Percentiles rank a stretch among this genome's conserved stretches.
Conservation (phyloP, 768 basidiomycete species). For the Lactifluus piperatus region DNA sequence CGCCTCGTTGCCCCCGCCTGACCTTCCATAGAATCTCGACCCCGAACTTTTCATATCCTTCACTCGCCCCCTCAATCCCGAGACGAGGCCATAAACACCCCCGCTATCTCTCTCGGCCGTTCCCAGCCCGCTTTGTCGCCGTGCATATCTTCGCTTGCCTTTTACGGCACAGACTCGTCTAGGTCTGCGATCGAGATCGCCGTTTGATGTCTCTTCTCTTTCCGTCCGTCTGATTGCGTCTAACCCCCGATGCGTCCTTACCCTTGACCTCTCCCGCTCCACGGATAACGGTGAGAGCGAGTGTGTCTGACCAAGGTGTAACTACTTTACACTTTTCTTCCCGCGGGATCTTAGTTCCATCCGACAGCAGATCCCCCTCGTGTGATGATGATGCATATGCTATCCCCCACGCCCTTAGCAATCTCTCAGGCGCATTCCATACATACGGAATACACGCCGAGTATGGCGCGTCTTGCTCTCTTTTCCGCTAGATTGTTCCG, state of each 20-base stretch:
- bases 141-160: slow-evolving; percentile 12
- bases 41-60: slow-evolving; percentile 14
- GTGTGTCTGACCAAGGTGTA: too few relatives aligned
- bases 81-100: neutral
- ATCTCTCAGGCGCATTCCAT: neutral
- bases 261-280: slow-evolving; percentile 4
- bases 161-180: slow-evolving; percentile 7
- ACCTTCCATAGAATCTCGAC: slow-evolving; percentile 17
- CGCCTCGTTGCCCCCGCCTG: slow-evolving; percentile 19
- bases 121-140: slow-evolving; percentile 15
- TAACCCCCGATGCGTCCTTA: slow-evolving; percentile 9
- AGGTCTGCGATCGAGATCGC: slow-evolving; percentile 19
- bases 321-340: too few relatives aligned
- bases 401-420: slow-evolving; percentile 5
- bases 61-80: neutral
- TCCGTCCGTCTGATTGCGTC: neutral
- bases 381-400: neutral
- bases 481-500: slow-evolving; percentile 16
- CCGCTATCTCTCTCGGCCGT: slow-evolving; percentile 12
- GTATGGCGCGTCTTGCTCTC: neutral
- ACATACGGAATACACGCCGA: slow-evolving; percentile 6
- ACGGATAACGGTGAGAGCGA: neutral
- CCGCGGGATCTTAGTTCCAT: neutral
- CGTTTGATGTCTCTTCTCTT: slow-evolving; percentile 7
- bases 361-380: neutral